Base-by-base conservation (phyloP, 192 early-diverging fungal species). In the Dissophora globulifera region DNA sequence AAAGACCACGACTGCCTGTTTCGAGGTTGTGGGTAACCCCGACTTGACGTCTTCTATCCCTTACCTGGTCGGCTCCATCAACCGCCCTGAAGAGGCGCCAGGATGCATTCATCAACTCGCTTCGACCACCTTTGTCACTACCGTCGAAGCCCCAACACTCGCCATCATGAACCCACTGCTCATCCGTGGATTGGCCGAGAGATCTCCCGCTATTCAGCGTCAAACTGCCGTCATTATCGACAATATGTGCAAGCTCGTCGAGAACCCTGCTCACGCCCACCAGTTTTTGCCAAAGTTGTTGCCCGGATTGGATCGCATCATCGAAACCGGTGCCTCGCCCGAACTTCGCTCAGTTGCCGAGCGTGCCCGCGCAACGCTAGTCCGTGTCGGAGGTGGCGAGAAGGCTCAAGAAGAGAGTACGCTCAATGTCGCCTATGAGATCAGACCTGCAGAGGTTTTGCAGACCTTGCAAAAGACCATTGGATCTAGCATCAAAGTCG, bases 181-280 rank as follows among this genome's bases (percentile, higher is more conserved):
- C 45, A 63, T 78, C 58, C 92, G 90, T 86, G 90, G 86, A 68
- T 64, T 89, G 46, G 78, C 82, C 20, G 91, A 93, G 67, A 80
- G 90, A 64, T 72, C 81, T 43, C 89, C 86, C 51, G 66, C 90
- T 52, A 88, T 92, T 67, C 83, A 90, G 48, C 90, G 92, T 78
- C 87, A 89, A 69, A 82, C 87, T 68, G 85, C 89, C 61, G 87
- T 93, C 72, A 92, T 94, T 63, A 92, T 94, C 62, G 91, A 93
- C 83, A 94, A 94, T 84, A 94, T 94, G 93, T 92, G 89, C 79
- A 94, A 93, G 84, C 85, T 94, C 32, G 91, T 93, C 60, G 90
- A 93, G 71, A 86, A 93, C 83, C 91, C 93, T 53, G 83, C 86
- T 56, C 88, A 91, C 57, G 91, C 91, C 53, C 85, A 87, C 61